These are phyloP conservation scores for Luvunga scandens DNA, from an alignment of 345 rosid genomes.

Conservation along the genomic window DNA sequence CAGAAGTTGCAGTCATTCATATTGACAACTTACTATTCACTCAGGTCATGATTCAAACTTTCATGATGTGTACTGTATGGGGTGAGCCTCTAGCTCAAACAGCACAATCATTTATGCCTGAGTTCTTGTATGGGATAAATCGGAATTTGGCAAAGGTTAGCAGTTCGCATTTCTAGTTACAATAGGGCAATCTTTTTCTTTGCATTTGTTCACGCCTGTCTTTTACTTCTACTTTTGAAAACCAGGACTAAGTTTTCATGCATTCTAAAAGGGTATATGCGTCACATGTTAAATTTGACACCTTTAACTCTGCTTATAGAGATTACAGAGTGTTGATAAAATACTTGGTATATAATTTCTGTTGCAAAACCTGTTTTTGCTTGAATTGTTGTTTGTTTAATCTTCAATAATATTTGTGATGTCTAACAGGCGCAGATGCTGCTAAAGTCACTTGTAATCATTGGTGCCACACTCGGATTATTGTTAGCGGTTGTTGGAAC, in stretches of 20 bases:
- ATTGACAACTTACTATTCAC: background rate
- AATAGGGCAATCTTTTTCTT: background rate
- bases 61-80: slow-evolving; percentile 46
- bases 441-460: slow-evolving; percentile 44
- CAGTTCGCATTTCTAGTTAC: background rate
- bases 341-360: background rate
- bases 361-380: background rate
- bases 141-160: slow-evolving; percentile 41
- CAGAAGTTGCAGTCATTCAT: background rate
- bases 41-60: slow-evolving; percentile 45
- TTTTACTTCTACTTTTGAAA: background rate
- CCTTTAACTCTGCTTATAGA: background rate
- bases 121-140: slow-evolving; percentile 40
- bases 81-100: slow-evolving; percentile 63
- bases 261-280: background rate
- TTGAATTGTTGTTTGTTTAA: background rate
- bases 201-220: background rate
- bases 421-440: slow-evolving; percentile 46
- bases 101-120: slow-evolving; percentile 62
- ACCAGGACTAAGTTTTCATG: background rate
- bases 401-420: background rate
- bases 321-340: background rate
- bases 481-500: slow-evolving; percentile 38
- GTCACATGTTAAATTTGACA: background rate
- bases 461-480: slow-evolving; percentile 41